Evolutionary conservation across 352 stramenopile genomes (phyloP), one percentile per base, ranked within the genome.

Genomic region (Phytophthora agathidicida): DNA sequence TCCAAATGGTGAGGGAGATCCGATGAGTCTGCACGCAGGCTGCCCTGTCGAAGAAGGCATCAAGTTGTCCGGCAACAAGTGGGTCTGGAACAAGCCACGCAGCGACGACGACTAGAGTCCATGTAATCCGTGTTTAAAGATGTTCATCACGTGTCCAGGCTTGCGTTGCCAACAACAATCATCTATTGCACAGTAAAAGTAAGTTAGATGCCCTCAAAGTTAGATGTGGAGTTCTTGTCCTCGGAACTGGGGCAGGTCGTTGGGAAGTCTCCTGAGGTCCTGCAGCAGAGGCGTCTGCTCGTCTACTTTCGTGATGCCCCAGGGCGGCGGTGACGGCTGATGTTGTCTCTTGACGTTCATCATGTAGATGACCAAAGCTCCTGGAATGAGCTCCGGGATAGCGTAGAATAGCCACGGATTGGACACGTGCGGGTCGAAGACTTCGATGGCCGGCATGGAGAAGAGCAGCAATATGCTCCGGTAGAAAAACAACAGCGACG

Each of bases 41-140:
- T 93, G 81, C 26, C 74, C 83, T 1, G 81, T 93, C 5, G 68
- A 88, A 32, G 78, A 91, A 58, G 78, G 82, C 35, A 74, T 80
- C 69, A 91, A 91, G 73, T 77, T 83, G 54, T 88, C 81, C 6
- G 81, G 75, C 42, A 93, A 93, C 75, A 91, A 93, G 65, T 93
- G 83, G 80, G 73, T 93, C 54, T 91, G 84, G 84, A 91, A 91
- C 79, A 91, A 91, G 50, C 77, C 83, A 20, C 56, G 35, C 36
- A 55, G 30, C 19, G 52, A 54, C 24, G 33, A 51, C 23, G 46
- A 59, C 36, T 58, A 52, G 19, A 11, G 9, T 20, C 33, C 28
- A 7, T 50, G 22, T 51, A 49, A 16, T 8, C 9, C 7, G 8
- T 39, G n/a, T n/a, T n/a, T n/a, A n/a, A n/a, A n/a, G n/a, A n/a